Evolutionary conservation across 768 basidiomycete species (phyloP).

Genomic region (Tephrocybe sp.): DNA sequence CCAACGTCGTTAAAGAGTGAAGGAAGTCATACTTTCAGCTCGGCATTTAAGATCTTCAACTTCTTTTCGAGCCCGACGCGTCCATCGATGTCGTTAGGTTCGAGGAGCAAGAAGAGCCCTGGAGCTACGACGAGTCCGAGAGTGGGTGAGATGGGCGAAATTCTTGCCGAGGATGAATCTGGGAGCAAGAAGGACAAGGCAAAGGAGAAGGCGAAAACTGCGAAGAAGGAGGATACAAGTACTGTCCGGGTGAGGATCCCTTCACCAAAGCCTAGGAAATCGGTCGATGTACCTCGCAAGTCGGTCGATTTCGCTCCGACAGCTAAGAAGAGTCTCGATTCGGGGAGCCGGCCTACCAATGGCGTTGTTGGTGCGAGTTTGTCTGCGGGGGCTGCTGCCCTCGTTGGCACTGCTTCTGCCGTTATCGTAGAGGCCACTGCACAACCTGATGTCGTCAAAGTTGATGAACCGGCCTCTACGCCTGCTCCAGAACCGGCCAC

Average conservation of each 20-base stretch:
- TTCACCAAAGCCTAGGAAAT: slow-evolving; percentile 28
- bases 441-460: neutral
- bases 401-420: slow-evolving; percentile 21
- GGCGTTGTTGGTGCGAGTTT: slow-evolving; percentile 15
- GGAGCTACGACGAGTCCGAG: slow-evolving; percentile 34
- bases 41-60: slow-evolving; percentile 63
- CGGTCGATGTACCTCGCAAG: slow-evolving; percentile 23
- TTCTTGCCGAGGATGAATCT: slow-evolving; percentile 54
- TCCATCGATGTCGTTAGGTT: slow-evolving; percentile 29
- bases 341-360: slow-evolving; percentile 6
- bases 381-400: slow-evolving; percentile 19
- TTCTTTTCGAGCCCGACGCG: slow-evolving; percentile 49
- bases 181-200: slow-evolving; percentile 3
- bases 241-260: slow-evolving; percentile 28
- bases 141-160: slow-evolving; percentile 73
- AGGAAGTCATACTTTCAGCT: slow-evolving; percentile 36
- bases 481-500: too few species aligned
- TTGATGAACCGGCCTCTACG: too few species aligned
- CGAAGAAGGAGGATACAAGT: too few species aligned
- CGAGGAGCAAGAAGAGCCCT: slow-evolving; percentile 34
- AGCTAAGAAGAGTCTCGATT: slow-evolving; percentile 18
- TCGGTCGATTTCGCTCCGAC: slow-evolving; percentile 16
- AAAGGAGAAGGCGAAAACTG: slow-evolving; percentile 15
- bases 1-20: slow-evolving; percentile 48
- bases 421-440: slow-evolving; percentile 3